Base-by-base conservation (phyloP, 73 alveolate genomes). In the Vitrella brassicaformis region DNA sequence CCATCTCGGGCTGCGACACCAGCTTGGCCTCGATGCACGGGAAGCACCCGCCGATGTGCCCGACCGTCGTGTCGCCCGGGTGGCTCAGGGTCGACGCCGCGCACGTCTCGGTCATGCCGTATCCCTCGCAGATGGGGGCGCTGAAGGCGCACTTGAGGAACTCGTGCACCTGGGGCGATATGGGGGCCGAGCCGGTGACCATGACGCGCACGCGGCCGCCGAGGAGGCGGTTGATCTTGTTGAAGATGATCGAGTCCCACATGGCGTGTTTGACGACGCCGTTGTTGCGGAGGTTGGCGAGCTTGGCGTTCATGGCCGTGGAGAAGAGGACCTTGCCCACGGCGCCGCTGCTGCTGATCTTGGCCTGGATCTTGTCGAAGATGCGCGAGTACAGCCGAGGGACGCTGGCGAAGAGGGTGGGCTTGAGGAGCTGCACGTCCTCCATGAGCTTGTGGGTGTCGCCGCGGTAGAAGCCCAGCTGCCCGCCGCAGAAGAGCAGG, bases 351-450 rank as follows among this genome's bases (percentile, higher is more conserved):
- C 87, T 83, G 28, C 81, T 81, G 19, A 94, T 39, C 64, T 72
- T 82, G 25, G 74, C 87, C 74, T 87, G 74, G 27, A 95, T 90
- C 71, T 81, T 90, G 31, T 87, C 98, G 71, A 91, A 93, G 65
- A 96, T 86, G 79, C 98, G 86, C 47, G 83, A 88, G 68, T 81
- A 86, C 27, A 96, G 89, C 80, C 99, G 86, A 66, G 99, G 99
- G 45, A 96, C 99, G 27, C 95, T 76, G 10, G 91, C 91, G 84
- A 96, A 93, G 28, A 93, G 66, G 14, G 99, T 93, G 25, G 99
- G 99, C 66, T 79, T 89, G 31, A 94, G 81, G 64, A 14, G 75
- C 82, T 32, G 78, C 32, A 82, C 31, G 71, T 90, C 97, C 30
- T 90, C 97, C 71, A 75, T 84, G 47, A 90, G 80, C 81, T 83